These are phyloP conservation scores for Skeletonema marinoi DNA, from an alignment of 108 stramenopile species.

Conservation along the genomic window DNA sequence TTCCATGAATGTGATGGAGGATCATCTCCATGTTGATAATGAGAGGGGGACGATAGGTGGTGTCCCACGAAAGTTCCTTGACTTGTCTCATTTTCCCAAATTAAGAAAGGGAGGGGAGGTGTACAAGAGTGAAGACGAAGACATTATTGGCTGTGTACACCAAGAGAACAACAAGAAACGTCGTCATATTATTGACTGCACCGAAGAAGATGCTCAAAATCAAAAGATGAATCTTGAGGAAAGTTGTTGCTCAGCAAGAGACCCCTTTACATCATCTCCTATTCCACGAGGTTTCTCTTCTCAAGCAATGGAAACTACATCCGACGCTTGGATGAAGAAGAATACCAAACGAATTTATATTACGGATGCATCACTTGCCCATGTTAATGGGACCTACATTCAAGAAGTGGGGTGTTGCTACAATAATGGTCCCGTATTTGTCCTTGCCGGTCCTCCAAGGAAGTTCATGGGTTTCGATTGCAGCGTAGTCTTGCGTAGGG, in stretches of 20 bases:
- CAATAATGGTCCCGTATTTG: slow-evolving; percentile 34
- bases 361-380: slow-evolving; percentile 29
- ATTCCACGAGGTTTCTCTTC: not conserved
- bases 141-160: not conserved
- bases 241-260: not conserved
- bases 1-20: not conserved
- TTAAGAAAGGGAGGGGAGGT: not conserved
- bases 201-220: slow-evolving; percentile 9
- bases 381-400: slow-evolving; percentile 49
- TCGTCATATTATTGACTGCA: slow-evolving; percentile 37
- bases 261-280: not conserved
- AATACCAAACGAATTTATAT: slow-evolving; percentile 17
- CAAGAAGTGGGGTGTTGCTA: slow-evolving; percentile 28
- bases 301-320: not conserved
- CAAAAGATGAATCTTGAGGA: not conserved
- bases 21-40: not conserved
- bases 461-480: slow-evolving; percentile 51
- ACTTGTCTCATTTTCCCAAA: slow-evolving; percentile 33
- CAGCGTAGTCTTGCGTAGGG: slow-evolving; percentile 35
- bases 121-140: not conserved
- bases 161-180: not conserved
- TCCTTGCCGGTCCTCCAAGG: slow-evolving; percentile 36
- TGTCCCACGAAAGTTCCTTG: slow-evolving; percentile 36
- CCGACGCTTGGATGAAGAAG: slow-evolving; percentile 4
- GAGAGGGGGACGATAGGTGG: slow-evolving; percentile 20